Evolutionary conservation across 495 filamentous ascomycete genomes (phyloP).

Genomic region (Letharia columbiana): DNA sequence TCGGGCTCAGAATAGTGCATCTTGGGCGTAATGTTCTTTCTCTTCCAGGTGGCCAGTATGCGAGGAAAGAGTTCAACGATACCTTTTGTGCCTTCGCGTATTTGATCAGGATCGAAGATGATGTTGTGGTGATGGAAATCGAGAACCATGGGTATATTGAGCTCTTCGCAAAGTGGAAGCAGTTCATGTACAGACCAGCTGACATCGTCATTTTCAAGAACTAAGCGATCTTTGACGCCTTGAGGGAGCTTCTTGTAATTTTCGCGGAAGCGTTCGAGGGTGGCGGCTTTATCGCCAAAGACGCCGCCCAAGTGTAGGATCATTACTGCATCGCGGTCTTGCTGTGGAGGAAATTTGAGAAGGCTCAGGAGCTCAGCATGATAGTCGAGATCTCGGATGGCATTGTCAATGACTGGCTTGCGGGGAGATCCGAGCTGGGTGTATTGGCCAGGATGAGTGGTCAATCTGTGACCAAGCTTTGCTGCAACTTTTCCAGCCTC

Average conservation of each 20-base stretch:
- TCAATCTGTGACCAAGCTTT: constrained; percentile 76
- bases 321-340: constrained; percentile 85
- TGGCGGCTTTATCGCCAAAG: constrained; percentile 80
- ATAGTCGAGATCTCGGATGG: constrained; percentile 78
- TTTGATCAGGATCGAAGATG: constrained; percentile 58
- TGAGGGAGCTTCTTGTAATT: constrained; percentile 62
- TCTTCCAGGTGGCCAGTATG: constrained; percentile 76
- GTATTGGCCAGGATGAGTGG: constrained; percentile 87
- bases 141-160: constrained; percentile 86
- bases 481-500: constrained; percentile 71
- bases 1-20: constrained; percentile 92
- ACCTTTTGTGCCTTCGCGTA: constrained; percentile 81
- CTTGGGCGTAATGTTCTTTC: constrained; percentile 83
- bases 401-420: constrained; percentile 60
- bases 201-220: constrained; percentile 93
- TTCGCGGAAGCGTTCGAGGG: constrained; percentile 68
- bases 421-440: constrained; percentile 82
- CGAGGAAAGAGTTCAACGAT: constrained; percentile 61
- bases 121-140: constrained; percentile 98
- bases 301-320: constrained; percentile 90
- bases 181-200: constrained; percentile 85
- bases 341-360: constrained; percentile 68
- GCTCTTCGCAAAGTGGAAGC: constrained; percentile 81
- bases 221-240: constrained; percentile 69
- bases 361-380: constrained; percentile 79